phyloP scores from a whole-genome alignment of 805 yeast species.

The Saccharomycopsis selenospora region DNA sequence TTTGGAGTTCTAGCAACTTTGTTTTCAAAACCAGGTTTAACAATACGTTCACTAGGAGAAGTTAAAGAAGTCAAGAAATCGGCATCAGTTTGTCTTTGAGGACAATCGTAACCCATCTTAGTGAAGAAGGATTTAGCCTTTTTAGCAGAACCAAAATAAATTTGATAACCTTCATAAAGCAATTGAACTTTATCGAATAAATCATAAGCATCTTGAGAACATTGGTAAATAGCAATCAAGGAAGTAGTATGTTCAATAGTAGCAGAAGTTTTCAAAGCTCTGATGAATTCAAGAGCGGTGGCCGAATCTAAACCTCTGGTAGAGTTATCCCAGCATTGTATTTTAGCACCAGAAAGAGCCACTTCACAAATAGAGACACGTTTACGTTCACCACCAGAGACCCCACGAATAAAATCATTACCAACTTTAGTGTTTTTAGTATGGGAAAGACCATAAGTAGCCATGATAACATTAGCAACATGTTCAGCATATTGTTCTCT shows the following conservation, averaged over 20 bases:
- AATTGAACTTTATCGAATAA: conserved; percentile 47
- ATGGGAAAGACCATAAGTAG: conserved; percentile 43
- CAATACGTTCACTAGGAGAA: conserved; percentile 43
- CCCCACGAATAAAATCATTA: conserved; percentile 59
- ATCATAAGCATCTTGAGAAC: conserved; percentile 49
- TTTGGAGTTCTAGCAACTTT: conserved; percentile 45
- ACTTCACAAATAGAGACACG: conserved; percentile 72
- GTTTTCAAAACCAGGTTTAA: conserved; percentile 36
- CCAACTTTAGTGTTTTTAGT: conserved; percentile 62
- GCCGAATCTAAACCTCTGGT: conserved; percentile 62
- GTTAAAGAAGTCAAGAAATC: conserved; percentile 52
- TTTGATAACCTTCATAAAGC: conserved; percentile 48
- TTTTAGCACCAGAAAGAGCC: conserved; percentile 38
- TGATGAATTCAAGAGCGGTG: conserved; percentile 49
- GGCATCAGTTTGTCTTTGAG: conserved; percentile 52
- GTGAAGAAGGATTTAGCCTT: conserved; percentile 42
- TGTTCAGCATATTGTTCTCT: conserved; percentile 43
- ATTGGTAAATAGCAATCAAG: conserved; percentile 54
- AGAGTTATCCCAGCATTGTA: conserved; percentile 54
- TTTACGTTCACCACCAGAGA: conserved; percentile 71
- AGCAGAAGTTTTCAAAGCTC: conserved; percentile 48
- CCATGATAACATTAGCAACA: conserved; percentile 45
- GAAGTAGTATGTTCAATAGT: conserved; percentile 44
- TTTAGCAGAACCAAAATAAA: conserved; percentile 42
- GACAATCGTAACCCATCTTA: conserved; percentile 50